Evolutionary conservation across 768 basidiomycete genomes (phyloP), one percentile per base, ranked within the genome.

Genomic region (Russula abietina): DNA sequence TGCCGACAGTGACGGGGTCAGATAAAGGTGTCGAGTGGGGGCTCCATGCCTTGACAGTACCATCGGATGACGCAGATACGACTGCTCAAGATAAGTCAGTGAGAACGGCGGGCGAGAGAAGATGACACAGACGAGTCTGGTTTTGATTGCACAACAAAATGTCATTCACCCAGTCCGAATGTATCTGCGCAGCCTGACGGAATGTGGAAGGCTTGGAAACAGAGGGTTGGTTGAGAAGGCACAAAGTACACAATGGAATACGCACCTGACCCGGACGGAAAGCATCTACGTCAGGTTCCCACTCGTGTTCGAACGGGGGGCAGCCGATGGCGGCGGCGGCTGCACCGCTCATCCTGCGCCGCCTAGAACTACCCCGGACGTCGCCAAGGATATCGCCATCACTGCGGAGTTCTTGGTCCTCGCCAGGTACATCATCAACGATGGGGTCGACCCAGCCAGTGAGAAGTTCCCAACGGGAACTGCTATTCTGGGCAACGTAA

Each of bases 111-210:
- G 17, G 63, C 49, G 38, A 3, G 43, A 43, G 49, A 6, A 1
- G 32, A 17, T 16, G 46, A 32, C 3, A 75, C 84, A 49, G 54
- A 88, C 91, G 77, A 3, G 89, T 97, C 72, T 95, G 94, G 67
- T 97, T 93, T 64, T 85, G 80, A 71, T 98, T 95, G 75, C 91
- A 94, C 19, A 99, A 80, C 3, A 93, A 71, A 52, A 98, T 83
- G 69, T 98, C 96, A 71, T 97, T 99, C 39, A 98, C 84, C 96
- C 96, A 99, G 74, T 98, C 95, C 1, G 86, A 87, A 72, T 98
- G 94, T 6, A 84, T 82, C 71, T 98, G 94, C 10, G 87, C 86
- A 61, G 86, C 88, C 72, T 98, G 95, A 33, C 96, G 82, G 71
- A 97, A 98, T 24, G 80, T 78, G 30, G 85, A 80, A 28, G 75